These are phyloP conservation scores for Exophiala bonariae DNA, from an alignment of 2,329 filamentous ascomycete species.

Conservation along the genomic window DNA sequence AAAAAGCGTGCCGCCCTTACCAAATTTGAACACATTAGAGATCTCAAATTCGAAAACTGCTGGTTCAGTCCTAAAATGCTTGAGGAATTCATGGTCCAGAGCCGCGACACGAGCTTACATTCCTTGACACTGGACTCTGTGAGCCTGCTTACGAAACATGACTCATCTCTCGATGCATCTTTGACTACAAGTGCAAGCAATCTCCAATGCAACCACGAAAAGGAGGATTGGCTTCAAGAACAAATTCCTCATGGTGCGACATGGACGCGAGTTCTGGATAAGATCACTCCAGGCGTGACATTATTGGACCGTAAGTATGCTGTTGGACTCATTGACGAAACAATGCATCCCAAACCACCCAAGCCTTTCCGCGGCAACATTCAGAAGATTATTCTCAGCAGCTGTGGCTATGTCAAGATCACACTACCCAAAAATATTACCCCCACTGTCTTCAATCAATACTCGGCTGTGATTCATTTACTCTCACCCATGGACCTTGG, in stretches of 20 bases:
- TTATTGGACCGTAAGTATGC: slow-evolving; percentile 36
- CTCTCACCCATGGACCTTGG: slow-evolving; percentile 14
- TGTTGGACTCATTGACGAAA: slow-evolving; percentile 26
- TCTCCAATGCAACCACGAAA: slow-evolving; percentile 16
- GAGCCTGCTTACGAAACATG: slow-evolving; percentile 56
- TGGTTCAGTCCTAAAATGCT: slow-evolving; percentile 65
- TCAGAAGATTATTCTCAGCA: slow-evolving; percentile 53
- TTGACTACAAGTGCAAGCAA: slow-evolving; percentile 12
- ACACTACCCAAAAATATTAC: slow-evolving; percentile 34
- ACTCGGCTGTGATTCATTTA: slow-evolving; percentile 17
- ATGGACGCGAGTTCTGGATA: slow-evolving; percentile 53
- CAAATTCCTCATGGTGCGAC: slow-evolving; percentile 43
- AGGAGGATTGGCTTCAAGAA: slow-evolving; percentile 34
- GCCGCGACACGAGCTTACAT: slow-evolving; percentile 50
- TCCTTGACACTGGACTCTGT: slow-evolving; percentile 63
- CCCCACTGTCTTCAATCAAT: slow-evolving; percentile 37
- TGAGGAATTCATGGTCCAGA: slow-evolving; percentile 50
- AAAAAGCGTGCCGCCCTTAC: slow-evolving; percentile 39
- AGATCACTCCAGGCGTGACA: slow-evolving; percentile 49
- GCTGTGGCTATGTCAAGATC: slow-evolving; percentile 59
- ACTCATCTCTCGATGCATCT: slow-evolving; percentile 7
- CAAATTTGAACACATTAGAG: slow-evolving; percentile 57
- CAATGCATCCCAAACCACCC: slow-evolving; percentile 10
- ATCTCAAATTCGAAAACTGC: slow-evolving; percentile 67
- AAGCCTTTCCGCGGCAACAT: slow-evolving; percentile 35